Conservation (phyloP, 257 asterid species). For the Craterostigma plantagineum region DNA sequence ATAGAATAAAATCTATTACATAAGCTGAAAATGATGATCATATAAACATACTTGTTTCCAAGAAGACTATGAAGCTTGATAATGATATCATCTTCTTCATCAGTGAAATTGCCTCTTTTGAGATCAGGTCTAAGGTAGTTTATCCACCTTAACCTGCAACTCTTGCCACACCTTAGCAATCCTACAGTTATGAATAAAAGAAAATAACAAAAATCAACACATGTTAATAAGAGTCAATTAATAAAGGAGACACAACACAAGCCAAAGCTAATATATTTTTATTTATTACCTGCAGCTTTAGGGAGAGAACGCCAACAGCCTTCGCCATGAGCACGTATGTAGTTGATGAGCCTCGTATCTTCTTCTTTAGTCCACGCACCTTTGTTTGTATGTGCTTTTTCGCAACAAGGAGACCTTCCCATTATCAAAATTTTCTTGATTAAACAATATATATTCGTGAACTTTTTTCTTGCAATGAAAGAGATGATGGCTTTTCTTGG, state of each 20-base stretch:
- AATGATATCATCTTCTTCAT: slow-evolving; percentile 80
- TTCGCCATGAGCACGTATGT: slow-evolving; percentile 65
- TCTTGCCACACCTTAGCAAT: slow-evolving; percentile 81
- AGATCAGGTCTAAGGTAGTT: slow-evolving; percentile 81
- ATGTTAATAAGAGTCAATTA: too few species aligned
- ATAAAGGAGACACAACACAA: too few species aligned
- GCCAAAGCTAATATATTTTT: too few species aligned
- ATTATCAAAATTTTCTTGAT: slow-evolving; percentile 10
- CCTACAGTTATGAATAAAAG: too few species aligned
- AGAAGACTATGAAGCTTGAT: slow-evolving; percentile 84
- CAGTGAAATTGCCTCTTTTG: slow-evolving; percentile 79
- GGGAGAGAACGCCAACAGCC: slow-evolving; percentile 94
- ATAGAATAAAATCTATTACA: neutral
- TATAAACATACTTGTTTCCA: slow-evolving; percentile 66
- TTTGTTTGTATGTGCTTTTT: slow-evolving; percentile 91
- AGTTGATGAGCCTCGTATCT: slow-evolving; percentile 67
- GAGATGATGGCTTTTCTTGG: too few species aligned
- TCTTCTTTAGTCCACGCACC: slow-evolving; percentile 98
- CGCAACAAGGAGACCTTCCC: slow-evolving; percentile 98
- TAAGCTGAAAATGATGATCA: neutral
- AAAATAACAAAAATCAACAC: too few species aligned
- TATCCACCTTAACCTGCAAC: slow-evolving; percentile 90
- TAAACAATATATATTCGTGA: too few species aligned
- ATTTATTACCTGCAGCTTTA: slow-evolving; percentile 53
- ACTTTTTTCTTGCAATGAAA: too few species aligned